Evolutionary conservation across 1,139 yeast species (phyloP).

Genomic region (Kazachstania sp.): DNA sequence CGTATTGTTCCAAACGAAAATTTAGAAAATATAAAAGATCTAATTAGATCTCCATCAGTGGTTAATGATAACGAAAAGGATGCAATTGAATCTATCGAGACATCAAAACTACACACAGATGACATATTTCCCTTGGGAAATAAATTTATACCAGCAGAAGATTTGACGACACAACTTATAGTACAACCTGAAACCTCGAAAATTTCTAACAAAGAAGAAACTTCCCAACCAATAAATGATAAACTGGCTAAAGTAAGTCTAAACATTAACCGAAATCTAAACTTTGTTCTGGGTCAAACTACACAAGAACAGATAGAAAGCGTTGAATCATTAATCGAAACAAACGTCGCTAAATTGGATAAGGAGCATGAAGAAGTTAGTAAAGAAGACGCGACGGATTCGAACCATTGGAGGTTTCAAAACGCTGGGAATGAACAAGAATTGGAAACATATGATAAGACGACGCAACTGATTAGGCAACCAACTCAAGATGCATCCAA

Average conservation of each 20-base stretch:
- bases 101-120: no score
- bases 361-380: constrained; percentile 9
- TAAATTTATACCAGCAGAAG: background rate
- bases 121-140: background rate
- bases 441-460: background rate
- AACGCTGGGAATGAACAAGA: constrained; percentile 1
- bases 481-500: background rate
- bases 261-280: background rate
- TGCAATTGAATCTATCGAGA: no score
- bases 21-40: background rate
- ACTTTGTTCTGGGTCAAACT: background rate
- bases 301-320: background rate
- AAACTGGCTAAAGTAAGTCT: constrained; percentile 3
- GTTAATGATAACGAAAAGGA: no score
- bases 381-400: constrained; percentile 10
- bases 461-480: background rate
- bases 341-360: background rate
- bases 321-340: background rate
- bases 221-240: background rate
- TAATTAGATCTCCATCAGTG: background rate
- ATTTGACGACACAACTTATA: background rate
- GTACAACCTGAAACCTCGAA: background rate
- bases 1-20: constrained; percentile 1
- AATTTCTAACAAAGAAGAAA: background rate
- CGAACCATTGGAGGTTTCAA: constrained; percentile 12